These are phyloP conservation scores for Ganoderma sp. DNA, from an alignment of 1,284 basidiomycete genomes.

Conservation along the genomic window DNA sequence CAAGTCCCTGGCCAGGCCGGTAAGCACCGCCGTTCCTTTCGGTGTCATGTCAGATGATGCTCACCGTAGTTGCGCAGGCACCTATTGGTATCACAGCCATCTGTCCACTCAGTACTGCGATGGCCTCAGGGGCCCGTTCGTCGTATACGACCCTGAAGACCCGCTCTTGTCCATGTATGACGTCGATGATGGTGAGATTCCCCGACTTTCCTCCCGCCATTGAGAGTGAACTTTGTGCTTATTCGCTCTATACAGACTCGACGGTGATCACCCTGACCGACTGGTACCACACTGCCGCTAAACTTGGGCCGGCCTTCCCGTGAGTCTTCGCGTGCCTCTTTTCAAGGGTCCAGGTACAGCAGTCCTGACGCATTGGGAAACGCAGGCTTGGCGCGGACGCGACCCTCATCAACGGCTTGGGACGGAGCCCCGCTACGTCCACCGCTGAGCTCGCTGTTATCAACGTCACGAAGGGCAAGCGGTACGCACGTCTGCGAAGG, in stretches of 20 bases:
- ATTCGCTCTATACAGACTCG: constrained; percentile 24
- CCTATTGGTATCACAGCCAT: constrained; percentile 35
- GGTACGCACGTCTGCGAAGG: constrained; percentile 35
- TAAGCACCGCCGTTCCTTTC: constrained; percentile 25
- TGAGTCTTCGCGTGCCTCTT: constrained; percentile 14
- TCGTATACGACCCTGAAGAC: constrained; percentile 53
- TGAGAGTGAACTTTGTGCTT: background rate
- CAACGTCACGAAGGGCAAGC: constrained; percentile 41
- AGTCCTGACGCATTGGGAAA: too few relatives aligned
- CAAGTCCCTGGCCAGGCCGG: constrained; percentile 41
- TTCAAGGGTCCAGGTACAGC: too few relatives aligned
- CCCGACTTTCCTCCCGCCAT: background rate
- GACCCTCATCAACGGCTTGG: constrained; percentile 59
- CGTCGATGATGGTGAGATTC: constrained; percentile 46
- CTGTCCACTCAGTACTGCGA: constrained; percentile 41
- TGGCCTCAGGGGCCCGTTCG: constrained; percentile 40
- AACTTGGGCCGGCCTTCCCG: constrained; percentile 31
- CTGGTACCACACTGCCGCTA: constrained; percentile 36
- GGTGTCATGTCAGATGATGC: constrained; percentile 3
- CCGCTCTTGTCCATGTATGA: constrained; percentile 48
- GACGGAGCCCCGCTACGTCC: constrained; percentile 39
- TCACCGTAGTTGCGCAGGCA: constrained; percentile 22
- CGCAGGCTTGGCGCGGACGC: constrained; percentile 32
- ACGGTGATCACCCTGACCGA: constrained; percentile 38
- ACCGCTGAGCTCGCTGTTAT: constrained; percentile 41